A percentile compares a stretch with the other conserved stretches of the same genome.
These are phyloP conservation scores for Coix lacrymajobi DNA, from an alignment of 176 grass and related monocot genomes.

Conservation along the genomic window DNA sequence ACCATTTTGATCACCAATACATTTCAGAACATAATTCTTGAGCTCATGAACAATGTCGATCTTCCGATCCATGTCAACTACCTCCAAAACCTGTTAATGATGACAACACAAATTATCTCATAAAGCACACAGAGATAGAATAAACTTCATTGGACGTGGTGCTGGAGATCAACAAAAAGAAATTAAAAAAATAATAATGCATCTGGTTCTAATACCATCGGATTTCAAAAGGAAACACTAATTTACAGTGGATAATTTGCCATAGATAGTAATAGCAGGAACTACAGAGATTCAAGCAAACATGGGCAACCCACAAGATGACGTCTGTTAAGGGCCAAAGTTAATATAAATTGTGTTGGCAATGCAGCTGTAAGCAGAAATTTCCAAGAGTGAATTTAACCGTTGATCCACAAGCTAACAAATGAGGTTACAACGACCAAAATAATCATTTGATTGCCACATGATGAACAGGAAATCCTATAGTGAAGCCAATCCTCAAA, in stretches of 20 bases:
- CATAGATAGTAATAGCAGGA: background rate
- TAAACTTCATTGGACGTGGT: background rate
- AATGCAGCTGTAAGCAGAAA: background rate
- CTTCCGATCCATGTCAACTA: constrained; percentile 82
- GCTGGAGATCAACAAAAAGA: background rate
- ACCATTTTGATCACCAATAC: constrained; percentile 91
- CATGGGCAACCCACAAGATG: background rate
- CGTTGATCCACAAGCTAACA: background rate
- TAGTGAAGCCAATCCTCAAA: background rate
- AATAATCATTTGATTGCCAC: background rate
- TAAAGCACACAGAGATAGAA: background rate
- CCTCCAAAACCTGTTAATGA: constrained; percentile 69
- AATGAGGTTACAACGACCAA: background rate
- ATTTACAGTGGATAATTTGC: background rate
- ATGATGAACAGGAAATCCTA: background rate
- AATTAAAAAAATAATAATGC: background rate
- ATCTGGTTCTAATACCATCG: background rate
- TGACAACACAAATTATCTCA: constrained; percentile 1
- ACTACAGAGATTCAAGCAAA: background rate
- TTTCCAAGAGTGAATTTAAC: background rate
- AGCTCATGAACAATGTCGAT: constrained; percentile 80
- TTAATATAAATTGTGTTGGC: background rate
- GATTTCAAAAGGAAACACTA: background rate
- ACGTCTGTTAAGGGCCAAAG: background rate
- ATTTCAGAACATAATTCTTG: constrained; percentile 65